phyloP scores from a whole-genome alignment of 225 moss, liverwort and hornwort species.

The Climacium dendroides region DNA sequence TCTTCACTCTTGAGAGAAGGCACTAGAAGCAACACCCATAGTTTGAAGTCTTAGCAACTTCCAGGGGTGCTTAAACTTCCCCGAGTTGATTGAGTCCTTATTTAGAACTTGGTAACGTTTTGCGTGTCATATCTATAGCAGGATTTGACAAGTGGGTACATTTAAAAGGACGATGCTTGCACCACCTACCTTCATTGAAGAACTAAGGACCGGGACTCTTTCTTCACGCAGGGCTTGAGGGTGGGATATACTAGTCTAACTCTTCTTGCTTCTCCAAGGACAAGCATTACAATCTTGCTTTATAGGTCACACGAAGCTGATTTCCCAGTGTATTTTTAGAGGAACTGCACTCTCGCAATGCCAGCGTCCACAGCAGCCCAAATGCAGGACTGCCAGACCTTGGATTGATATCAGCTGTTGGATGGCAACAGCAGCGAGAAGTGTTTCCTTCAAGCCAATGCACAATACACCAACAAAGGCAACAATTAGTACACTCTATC shows the following conservation, averaged over 20 bases:
- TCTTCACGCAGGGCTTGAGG: background rate
- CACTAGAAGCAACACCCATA: background rate
- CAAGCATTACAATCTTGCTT: background rate
- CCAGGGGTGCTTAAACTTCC: background rate
- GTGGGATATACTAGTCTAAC: background rate
- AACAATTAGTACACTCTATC: background rate
- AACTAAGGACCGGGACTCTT: background rate
- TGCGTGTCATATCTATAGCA: background rate
- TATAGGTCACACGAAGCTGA: background rate
- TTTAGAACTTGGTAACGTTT: background rate
- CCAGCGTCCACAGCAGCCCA: background rate
- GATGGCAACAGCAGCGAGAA: background rate
- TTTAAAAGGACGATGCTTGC: background rate
- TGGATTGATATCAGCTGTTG: background rate
- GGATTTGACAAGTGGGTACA: background rate
- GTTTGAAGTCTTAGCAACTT: background rate
- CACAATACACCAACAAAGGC: background rate
- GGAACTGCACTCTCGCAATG: background rate
- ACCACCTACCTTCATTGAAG: background rate
- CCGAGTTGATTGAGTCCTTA: background rate
- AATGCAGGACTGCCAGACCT: background rate
- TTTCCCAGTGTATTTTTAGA: background rate
- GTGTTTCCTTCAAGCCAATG: background rate
- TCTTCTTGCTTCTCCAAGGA: background rate
- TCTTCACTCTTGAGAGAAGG: background rate